A percentile compares a stretch with the other conserved stretches of the same genome.
Conservation (phyloP, 139 green algal species). For the Coelastrella sp. region DNA sequence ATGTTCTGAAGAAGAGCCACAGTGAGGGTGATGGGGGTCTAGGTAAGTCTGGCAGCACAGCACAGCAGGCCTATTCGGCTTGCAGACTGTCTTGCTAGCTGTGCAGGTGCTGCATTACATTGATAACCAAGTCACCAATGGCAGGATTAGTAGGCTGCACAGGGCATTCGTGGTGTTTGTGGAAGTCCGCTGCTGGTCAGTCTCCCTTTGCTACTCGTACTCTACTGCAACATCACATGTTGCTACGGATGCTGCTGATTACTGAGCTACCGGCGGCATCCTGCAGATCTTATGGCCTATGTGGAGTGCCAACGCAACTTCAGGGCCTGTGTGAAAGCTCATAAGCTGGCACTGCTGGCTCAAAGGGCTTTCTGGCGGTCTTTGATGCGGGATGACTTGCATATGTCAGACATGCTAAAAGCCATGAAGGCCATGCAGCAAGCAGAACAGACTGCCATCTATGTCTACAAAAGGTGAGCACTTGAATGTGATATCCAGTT, state of each 20-base stretch:
- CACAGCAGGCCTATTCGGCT: neutral
- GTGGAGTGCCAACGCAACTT: constrained; percentile 54
- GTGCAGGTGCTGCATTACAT: no score
- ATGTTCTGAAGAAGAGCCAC: constrained; percentile 24
- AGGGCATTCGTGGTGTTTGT: neutral
- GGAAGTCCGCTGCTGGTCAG: neutral
- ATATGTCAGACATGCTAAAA: constrained; percentile 34
- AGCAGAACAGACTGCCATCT: constrained; percentile 12
- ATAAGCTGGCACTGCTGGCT: constrained; percentile 57
- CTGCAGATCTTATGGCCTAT: constrained; percentile 60
- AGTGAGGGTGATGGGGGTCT: neutral
- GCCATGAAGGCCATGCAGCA: neutral
- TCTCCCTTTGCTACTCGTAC: no score
- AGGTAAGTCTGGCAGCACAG: neutral
- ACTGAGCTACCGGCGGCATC: no score
- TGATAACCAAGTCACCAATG: no score
- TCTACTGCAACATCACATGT: no score
- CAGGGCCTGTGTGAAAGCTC: constrained; percentile 47
- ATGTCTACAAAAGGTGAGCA: constrained; percentile 25
- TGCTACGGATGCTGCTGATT: no score
- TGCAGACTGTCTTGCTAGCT: no score
- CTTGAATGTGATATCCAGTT: no score
- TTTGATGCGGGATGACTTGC: constrained; percentile 53
- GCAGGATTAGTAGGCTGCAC: neutral
- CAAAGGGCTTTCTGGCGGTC: constrained; percentile 57